Percentiles rank a stretch among this genome's conserved stretches.
phyloP scores from a whole-genome alignment of 345 rosid species.

The Populus pruinosa region DNA sequence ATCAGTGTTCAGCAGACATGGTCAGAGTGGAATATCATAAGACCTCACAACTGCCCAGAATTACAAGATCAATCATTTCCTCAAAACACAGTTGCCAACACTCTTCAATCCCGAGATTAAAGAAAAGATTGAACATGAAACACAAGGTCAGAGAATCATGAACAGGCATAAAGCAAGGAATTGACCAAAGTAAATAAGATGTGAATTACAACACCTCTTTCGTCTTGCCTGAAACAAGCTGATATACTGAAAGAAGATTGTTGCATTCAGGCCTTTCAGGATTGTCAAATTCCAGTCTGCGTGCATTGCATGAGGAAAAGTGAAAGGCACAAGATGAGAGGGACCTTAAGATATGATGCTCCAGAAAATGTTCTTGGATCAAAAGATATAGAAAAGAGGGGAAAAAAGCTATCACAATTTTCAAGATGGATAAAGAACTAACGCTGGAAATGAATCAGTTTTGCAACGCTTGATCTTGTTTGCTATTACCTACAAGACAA shows the following conservation, averaged over 20 bases:
- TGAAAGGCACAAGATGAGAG: slow-evolving; percentile 7
- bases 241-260: slow-evolving; percentile 87
- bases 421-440: slow-evolving; percentile 15
- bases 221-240: slow-evolving; percentile 75
- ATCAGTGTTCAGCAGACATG: slow-evolving; percentile 2
- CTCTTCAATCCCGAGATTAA: not conserved
- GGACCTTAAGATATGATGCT: not conserved
- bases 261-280: slow-evolving; percentile 92
- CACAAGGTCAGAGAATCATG: not conserved
- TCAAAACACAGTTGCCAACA: not conserved
- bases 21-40: slow-evolving; percentile 1
- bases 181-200: not conserved
- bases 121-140: not conserved
- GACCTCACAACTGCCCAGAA: not conserved
- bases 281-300: slow-evolving; percentile 83
- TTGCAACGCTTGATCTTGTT: slow-evolving; percentile 93
- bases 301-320: slow-evolving; percentile 9
- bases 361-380: not conserved
- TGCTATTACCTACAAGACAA: slow-evolving; percentile 54
- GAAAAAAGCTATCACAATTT: not conserved
- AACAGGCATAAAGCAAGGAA: not conserved
- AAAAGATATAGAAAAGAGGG: not conserved
- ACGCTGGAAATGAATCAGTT: slow-evolving; percentile 78
- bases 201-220: slow-evolving; percentile 51
- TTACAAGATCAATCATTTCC: slow-evolving; percentile 2